Evolutionary conservation across 176 grass and related monocot species (phyloP).

Genomic region (Dendrocalamus sinicus): DNA sequence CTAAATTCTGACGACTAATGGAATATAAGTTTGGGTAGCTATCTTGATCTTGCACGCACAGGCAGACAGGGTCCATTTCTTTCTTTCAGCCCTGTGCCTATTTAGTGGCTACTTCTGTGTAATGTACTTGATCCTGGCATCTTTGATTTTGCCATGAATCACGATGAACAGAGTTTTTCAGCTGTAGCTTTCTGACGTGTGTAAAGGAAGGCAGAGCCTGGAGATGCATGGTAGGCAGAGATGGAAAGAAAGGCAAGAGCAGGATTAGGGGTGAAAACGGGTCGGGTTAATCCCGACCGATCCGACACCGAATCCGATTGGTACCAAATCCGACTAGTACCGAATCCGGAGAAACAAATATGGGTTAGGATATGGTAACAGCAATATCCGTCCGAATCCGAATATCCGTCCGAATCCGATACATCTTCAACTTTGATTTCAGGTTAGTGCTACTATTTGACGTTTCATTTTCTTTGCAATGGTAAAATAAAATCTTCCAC

Average conservation of each 20-base stretch:
- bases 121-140: background rate
- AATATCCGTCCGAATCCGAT: too few species aligned
- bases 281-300: too few species aligned
- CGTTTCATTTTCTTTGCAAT: too few species aligned
- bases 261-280: too few species aligned
- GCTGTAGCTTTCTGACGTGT: conserved; percentile 4
- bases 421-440: too few species aligned
- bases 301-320: too few species aligned
- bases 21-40: conserved; percentile 10
- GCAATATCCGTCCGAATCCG: too few species aligned
- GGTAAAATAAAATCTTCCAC: too few species aligned
- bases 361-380: too few species aligned
- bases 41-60: conserved; percentile 25
- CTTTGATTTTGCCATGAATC: background rate
- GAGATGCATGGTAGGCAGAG: background rate
- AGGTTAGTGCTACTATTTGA: too few species aligned
- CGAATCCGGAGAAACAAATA: too few species aligned
- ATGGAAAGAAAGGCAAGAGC: background rate
- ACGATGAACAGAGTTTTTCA: background rate
- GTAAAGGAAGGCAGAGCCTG: background rate
- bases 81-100: background rate
- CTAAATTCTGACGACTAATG: conserved; percentile 40
- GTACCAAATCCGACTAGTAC: too few species aligned
- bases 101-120: conserved; percentile 5
- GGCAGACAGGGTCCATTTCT: conserved; percentile 4